phyloP scores from a whole-genome alignment of 345 rosid species.

The Tarenaya hassleriana region DNA sequence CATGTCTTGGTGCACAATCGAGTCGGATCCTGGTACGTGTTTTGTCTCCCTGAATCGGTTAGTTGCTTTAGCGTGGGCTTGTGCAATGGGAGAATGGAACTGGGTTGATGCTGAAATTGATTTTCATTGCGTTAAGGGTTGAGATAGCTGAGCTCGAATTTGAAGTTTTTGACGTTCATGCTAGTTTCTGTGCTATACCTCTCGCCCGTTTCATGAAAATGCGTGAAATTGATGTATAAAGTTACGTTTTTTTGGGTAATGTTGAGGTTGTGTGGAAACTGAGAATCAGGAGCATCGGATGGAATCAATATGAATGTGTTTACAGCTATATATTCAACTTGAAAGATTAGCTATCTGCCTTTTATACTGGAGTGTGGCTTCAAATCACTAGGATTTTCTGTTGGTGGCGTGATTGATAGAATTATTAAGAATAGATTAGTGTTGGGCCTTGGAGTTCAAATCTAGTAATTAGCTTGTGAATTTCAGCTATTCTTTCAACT shows the following conservation, averaged over 20 bases:
- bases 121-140: conserved; percentile 1
- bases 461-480: too few species aligned
- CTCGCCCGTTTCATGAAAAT: not conserved
- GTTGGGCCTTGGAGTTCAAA: too few species aligned
- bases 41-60: not conserved
- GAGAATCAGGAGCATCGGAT: too few species aligned
- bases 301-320: too few species aligned
- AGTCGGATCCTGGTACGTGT: conserved; percentile 86
- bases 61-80: not conserved
- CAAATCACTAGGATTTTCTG: too few species aligned
- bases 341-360: too few species aligned
- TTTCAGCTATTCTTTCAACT: too few species aligned
- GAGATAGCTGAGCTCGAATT: not conserved
- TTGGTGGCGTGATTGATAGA: too few species aligned
- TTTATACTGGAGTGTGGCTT: too few species aligned
- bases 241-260: not conserved
- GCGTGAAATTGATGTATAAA: not conserved
- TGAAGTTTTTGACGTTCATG: not conserved
- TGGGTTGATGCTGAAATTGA: not conserved
- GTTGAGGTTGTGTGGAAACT: too few species aligned
- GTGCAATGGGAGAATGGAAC: not conserved
- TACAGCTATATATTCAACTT: too few species aligned
- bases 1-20: conserved; percentile 99
- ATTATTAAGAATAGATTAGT: too few species aligned
- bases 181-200: not conserved